A percentile compares a stretch with the other conserved stretches of the same genome.
Conservation (phyloP, 805 yeast genomes). For the Candida railenensis region DNA sequence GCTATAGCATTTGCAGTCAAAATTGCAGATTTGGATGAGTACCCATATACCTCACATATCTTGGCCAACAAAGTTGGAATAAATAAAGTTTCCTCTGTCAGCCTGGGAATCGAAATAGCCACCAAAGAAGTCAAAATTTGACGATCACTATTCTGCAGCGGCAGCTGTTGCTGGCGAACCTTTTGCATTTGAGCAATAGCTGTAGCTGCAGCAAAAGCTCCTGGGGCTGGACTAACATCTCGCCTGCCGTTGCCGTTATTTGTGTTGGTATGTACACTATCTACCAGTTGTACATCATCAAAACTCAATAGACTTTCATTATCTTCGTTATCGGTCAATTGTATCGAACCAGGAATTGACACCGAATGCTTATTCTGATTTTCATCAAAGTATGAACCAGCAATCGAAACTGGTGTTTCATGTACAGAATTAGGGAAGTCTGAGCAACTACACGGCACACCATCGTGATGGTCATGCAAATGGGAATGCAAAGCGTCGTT, state of each 20-base stretch:
- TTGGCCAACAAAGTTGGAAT: slow-evolving; percentile 70
- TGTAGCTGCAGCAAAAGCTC: slow-evolving; percentile 63
- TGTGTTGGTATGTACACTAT: not conserved
- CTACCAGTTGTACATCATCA: slow-evolving; percentile 22
- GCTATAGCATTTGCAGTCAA: slow-evolving; percentile 72
- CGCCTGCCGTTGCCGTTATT: slow-evolving; percentile 7
- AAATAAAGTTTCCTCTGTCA: slow-evolving; percentile 75
- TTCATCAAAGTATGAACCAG: slow-evolving; percentile 55
- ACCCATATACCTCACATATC: slow-evolving; percentile 69
- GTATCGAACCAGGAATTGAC: slow-evolving; percentile 34
- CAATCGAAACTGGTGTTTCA: slow-evolving; percentile 64
- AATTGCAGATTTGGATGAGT: slow-evolving; percentile 67
- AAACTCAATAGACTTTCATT: slow-evolving; percentile 27
- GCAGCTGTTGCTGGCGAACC: slow-evolving; percentile 18
- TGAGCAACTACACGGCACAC: slow-evolving; percentile 60
- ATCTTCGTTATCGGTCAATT: slow-evolving; percentile 47
- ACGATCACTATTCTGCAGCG: slow-evolving; percentile 22
- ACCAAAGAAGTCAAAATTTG: slow-evolving; percentile 46
- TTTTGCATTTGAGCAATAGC: slow-evolving; percentile 57
- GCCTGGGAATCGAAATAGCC: slow-evolving; percentile 71
- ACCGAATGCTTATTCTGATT: slow-evolving; percentile 17
- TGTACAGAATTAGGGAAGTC: slow-evolving; percentile 53
- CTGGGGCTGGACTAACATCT: slow-evolving; percentile 72
- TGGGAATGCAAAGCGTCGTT: slow-evolving; percentile 10
- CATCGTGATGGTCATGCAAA: slow-evolving; percentile 25